phyloP scores from a whole-genome alignment of 192 early-diverging fungal genomes.

The Phlyctochytrium bullatum region DNA sequence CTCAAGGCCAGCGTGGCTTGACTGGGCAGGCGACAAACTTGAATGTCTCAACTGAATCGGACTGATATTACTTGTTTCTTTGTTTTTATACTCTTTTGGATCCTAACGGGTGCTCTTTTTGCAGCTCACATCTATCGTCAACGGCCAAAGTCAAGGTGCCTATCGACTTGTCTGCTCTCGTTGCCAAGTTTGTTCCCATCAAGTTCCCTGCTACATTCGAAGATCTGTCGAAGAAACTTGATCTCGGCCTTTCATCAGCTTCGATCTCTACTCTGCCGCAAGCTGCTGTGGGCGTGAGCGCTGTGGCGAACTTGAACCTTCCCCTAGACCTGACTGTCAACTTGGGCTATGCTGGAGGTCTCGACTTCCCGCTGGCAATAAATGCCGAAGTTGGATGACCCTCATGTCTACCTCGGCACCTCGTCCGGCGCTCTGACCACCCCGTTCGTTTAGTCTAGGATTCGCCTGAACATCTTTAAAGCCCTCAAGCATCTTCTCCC shows the following conservation, averaged over 20 bases:
- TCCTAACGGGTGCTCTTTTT: background rate
- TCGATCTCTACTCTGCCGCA: background rate
- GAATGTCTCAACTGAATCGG: background rate
- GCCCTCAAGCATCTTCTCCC: too few relatives aligned
- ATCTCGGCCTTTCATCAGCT: background rate
- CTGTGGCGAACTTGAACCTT: background rate
- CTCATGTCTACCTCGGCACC: background rate
- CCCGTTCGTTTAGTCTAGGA: background rate
- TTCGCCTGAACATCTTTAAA: background rate
- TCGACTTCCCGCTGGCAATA: constrained; percentile 14
- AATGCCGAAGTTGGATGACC: constrained; percentile 4
- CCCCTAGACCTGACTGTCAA: background rate
- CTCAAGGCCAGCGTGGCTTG: background rate
- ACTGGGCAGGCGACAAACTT: background rate
- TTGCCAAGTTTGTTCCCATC: background rate
- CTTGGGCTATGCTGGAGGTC: constrained; percentile 1
- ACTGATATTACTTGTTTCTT: too few relatives aligned
- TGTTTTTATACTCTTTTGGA: too few relatives aligned
- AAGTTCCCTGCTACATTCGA: background rate
- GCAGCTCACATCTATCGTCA: background rate
- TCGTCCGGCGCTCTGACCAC: background rate
- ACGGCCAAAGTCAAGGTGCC: background rate
- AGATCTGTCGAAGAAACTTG: background rate
- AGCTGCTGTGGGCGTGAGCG: background rate
- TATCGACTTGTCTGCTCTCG: background rate